Evolutionary conservation across 108 stramenopile genomes (phyloP).

Genomic region (Mediolabrus comicus): DNA sequence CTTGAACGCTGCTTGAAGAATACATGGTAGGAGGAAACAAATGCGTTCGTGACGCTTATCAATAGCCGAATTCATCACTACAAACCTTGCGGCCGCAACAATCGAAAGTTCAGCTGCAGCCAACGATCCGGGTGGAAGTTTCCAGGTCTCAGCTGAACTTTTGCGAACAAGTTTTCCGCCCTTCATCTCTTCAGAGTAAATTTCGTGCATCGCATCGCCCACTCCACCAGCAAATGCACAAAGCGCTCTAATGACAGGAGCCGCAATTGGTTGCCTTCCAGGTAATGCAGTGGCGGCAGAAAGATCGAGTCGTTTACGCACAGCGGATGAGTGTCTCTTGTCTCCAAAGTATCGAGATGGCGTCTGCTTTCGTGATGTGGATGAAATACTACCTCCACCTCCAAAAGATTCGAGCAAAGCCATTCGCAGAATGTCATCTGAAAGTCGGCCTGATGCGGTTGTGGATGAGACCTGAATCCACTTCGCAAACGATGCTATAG

Average conservation of each 20-base stretch:
- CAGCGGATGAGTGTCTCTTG: constrained; percentile 7
- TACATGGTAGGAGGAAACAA: constrained; percentile 30
- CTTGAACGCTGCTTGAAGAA: constrained; percentile 42
- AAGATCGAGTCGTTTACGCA: constrained; percentile 25
- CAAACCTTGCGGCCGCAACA: constrained; percentile 27
- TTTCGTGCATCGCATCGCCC: constrained; percentile 14
- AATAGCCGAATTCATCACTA: constrained; percentile 22
- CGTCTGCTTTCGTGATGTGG: not conserved
- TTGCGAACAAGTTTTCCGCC: constrained; percentile 7
- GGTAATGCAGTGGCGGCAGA: constrained; percentile 29
- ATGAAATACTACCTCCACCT: constrained; percentile 12
- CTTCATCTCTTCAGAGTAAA: constrained; percentile 11
- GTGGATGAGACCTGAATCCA: constrained; percentile 32
- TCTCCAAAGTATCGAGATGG: constrained; percentile 5
- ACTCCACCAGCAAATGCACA: constrained; percentile 38
- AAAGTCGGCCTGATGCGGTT: constrained; percentile 7
- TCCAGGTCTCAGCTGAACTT: constrained; percentile 15
- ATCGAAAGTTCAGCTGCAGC: constrained; percentile 24
- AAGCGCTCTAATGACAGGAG: constrained; percentile 23
- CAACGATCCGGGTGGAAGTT: constrained; percentile 26
- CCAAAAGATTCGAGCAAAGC: constrained; percentile 34
- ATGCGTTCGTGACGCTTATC: constrained; percentile 27
- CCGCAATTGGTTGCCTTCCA: constrained; percentile 30
- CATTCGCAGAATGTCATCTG: constrained; percentile 38
- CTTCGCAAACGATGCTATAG: constrained; percentile 19